These are phyloP conservation scores for Penicillium tannophilum DNA, from an alignment of 495 filamentous ascomycete species.

Conservation along the genomic window DNA sequence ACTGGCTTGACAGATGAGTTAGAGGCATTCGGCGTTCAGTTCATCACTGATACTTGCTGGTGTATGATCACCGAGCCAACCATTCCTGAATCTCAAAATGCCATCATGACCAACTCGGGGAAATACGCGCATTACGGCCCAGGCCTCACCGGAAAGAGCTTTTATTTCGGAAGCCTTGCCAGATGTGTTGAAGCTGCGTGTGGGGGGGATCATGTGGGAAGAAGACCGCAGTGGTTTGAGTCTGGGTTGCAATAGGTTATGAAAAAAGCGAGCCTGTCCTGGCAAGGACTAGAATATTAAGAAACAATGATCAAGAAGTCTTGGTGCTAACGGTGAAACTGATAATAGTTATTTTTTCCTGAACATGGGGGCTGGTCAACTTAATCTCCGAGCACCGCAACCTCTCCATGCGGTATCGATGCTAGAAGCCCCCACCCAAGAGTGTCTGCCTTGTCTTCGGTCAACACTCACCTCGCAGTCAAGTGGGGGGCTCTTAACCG, in stretches of 20 bases:
- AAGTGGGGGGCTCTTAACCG: too few relatives aligned
- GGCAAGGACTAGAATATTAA: too few relatives aligned
- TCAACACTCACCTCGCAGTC: too few relatives aligned
- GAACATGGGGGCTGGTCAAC: too few relatives aligned
- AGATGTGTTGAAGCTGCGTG: constrained; percentile 25
- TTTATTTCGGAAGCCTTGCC: constrained; percentile 27
- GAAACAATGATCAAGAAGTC: too few relatives aligned
- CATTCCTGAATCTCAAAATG: constrained; percentile 14
- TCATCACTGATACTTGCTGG: constrained; percentile 38
- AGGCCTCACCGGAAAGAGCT: constrained; percentile 19
- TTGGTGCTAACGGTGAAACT: too few relatives aligned
- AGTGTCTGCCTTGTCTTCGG: too few relatives aligned
- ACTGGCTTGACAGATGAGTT: constrained; percentile 14
- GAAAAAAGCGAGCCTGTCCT: too few relatives aligned
- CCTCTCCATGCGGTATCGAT: too few relatives aligned
- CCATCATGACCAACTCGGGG: constrained; percentile 33
- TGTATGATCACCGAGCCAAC: constrained; percentile 33
- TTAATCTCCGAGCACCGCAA: too few relatives aligned
- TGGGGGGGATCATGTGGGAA: not conserved
- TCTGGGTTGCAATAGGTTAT: not conserved
- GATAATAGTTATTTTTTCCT: too few relatives aligned
- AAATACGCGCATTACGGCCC: constrained; percentile 34
- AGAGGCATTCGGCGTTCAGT: constrained; percentile 26
- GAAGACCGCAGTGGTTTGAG: not conserved
- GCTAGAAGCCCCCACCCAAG: too few relatives aligned